Base-by-base conservation (phyloP, 2,329 filamentous ascomycete species). In the Teratosphaeriaceae sp. region DNA sequence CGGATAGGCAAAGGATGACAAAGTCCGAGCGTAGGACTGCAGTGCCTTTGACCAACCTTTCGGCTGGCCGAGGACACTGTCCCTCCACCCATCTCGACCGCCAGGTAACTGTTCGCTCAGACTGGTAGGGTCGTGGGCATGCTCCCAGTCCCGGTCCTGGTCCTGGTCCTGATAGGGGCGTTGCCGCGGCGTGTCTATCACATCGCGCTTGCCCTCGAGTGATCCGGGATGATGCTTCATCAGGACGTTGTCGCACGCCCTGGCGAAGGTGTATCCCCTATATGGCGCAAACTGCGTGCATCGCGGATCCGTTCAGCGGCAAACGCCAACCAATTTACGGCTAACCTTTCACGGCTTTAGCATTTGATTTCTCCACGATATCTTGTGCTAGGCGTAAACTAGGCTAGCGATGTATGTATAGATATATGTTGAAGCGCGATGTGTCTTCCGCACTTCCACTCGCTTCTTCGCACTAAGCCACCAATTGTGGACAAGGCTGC, bases 1-100 rank as follows among this genome's bases (percentile, higher is more conserved):
- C 9, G 65, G 63, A 45, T 70, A 66, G 9, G 62, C 56, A 38
- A 72, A 60, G 11, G 66, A 62, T 15, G 65, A 55, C 15, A 69
- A 48, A 21, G 65, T 68, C 5, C 42, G 20, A 26, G 45, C 43
- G 26, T 55, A 50, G 7, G 50, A 42, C 35, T 54, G 53, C 8
- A 64, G 43, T 1, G 60, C 33, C 3, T 45, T n/a, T 0, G 65
- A 58, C 67, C 67, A 70, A 18, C 50, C 44, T 1, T 61, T 47
- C 20, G 58, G 59, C 5, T 53, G 44, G 1, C 66, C 66, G 3
- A 69, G 43, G 3, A 53, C 15, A 8, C 60, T 51, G 2, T 53
- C 37, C 11, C 48, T 42, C 44, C 46, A 56, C 9, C 3, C 24
- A 19, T 16, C 22, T 19, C n/a, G 5, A 21, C 15, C 37, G 24